Conservation (phyloP, 176 grass and related monocot species). For the Cenchrus americanus region DNA sequence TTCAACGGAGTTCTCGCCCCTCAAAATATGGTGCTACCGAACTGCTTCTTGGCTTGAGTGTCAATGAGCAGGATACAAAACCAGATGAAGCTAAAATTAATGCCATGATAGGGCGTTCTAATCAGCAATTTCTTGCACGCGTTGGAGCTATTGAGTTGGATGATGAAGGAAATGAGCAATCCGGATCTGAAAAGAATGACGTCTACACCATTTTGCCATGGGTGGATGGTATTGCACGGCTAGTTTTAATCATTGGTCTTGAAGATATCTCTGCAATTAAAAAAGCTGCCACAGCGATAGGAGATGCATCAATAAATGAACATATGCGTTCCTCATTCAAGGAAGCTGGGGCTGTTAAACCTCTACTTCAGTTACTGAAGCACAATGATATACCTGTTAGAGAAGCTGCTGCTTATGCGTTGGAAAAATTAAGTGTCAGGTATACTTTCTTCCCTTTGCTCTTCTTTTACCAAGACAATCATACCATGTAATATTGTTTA, state of each 20-base stretch:
- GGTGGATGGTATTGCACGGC: conserved; percentile 68
- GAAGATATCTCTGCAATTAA: conserved; percentile 64
- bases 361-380: conserved; percentile 64
- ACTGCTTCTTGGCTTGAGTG: conserved; percentile 70
- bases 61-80: conserved; percentile 47
- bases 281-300: conserved; percentile 63
- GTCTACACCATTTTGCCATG: conserved; percentile 72
- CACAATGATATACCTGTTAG: conserved; percentile 51
- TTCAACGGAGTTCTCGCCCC: conserved; percentile 55
- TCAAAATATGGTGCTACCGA: conserved; percentile 81
- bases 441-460: conserved; percentile 32
- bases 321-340: conserved; percentile 65
- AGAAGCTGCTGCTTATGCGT: conserved; percentile 58
- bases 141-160: conserved; percentile 76
- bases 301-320: conserved; percentile 69
- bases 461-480: background rate
- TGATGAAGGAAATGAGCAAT: conserved; percentile 54
- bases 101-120: conserved; percentile 76
- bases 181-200: conserved; percentile 47
- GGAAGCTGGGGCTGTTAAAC: conserved; percentile 67
- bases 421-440: conserved; percentile 70
- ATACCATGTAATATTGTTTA: conserved; percentile 14
- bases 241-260: conserved; percentile 77
- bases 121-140: conserved; percentile 74
- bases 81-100: conserved; percentile 61